Evolutionary conservation across 306 rosid genomes (phyloP).

Genomic region (Erythrophleum fordii): DNA sequence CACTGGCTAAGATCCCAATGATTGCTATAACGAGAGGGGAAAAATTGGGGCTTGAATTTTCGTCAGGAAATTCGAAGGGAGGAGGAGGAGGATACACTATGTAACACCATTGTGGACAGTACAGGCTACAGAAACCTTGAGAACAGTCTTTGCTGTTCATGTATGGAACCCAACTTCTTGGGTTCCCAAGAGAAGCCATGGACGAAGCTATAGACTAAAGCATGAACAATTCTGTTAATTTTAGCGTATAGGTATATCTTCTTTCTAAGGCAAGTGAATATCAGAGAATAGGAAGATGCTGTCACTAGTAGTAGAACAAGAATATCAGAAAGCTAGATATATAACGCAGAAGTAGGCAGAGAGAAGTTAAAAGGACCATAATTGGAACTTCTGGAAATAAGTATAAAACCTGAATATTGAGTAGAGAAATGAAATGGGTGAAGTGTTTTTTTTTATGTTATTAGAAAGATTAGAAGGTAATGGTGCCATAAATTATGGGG

Average conservation of each 20-base stretch:
- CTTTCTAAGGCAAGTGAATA: slow-evolving; percentile 4
- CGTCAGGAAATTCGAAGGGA: slow-evolving; percentile 59
- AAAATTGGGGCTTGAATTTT: slow-evolving; percentile 58
- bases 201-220: slow-evolving; percentile 22
- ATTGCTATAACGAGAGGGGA: slow-evolving; percentile 84
- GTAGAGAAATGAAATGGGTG: background rate
- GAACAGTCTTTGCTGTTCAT: slow-evolving; percentile 75
- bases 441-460: background rate
- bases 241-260: slow-evolving; percentile 16
- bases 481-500: background rate
- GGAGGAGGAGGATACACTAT: slow-evolving; percentile 71
- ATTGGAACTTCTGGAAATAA: background rate
- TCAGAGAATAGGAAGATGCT: slow-evolving; percentile 52
- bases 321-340: background rate
- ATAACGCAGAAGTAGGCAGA: too few species aligned
- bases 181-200: slow-evolving; percentile 68
- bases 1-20: slow-evolving; percentile 73
- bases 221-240: background rate
- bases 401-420: background rate
- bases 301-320: slow-evolving; percentile 13
- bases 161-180: slow-evolving; percentile 78
- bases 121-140: slow-evolving; percentile 69
- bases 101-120: slow-evolving; percentile 92
- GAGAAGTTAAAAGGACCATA: background rate
- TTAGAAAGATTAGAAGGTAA: background rate